Conservation (phyloP, 139 green algal species). For the Nannochloris sp. region DNA sequence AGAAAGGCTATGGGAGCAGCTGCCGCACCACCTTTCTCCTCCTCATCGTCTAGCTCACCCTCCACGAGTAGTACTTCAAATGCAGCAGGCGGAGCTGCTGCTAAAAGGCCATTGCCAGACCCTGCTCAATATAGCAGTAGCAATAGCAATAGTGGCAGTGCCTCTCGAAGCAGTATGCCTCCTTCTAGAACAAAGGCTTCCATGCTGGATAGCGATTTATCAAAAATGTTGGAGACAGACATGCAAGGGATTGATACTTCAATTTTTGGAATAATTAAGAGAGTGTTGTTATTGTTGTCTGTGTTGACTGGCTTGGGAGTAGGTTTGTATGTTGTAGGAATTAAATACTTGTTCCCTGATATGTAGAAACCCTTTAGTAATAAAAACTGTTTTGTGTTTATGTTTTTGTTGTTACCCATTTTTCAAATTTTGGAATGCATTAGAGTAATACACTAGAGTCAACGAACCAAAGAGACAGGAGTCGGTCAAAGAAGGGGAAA, state of each 20-base stretch:
- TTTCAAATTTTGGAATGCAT: too few species aligned
- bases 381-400: background rate
- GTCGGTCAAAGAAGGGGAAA: background rate
- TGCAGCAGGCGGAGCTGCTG: background rate
- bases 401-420: too few species aligned
- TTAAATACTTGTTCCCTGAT: conserved; percentile 56
- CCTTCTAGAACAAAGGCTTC: background rate
- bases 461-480: background rate
- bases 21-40: background rate
- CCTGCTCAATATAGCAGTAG: background rate
- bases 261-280: conserved; percentile 44
- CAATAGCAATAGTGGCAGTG: background rate
- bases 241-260: conserved; percentile 51
- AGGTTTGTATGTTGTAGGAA: conserved; percentile 53
- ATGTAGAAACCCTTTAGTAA: background rate
- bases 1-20: background rate
- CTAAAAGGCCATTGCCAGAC: background rate
- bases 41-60: conserved; percentile 19
- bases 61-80: conserved; percentile 5
- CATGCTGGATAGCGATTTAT: conserved; percentile 20
- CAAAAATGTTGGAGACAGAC: conserved; percentile 38
- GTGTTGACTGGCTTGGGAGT: conserved; percentile 33
- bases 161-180: background rate
- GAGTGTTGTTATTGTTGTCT: conserved; percentile 55
- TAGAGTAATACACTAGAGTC: background rate